phyloP scores from a whole-genome alignment of 768 basidiomycete species.

The Dacryopinax primogenitus region DNA sequence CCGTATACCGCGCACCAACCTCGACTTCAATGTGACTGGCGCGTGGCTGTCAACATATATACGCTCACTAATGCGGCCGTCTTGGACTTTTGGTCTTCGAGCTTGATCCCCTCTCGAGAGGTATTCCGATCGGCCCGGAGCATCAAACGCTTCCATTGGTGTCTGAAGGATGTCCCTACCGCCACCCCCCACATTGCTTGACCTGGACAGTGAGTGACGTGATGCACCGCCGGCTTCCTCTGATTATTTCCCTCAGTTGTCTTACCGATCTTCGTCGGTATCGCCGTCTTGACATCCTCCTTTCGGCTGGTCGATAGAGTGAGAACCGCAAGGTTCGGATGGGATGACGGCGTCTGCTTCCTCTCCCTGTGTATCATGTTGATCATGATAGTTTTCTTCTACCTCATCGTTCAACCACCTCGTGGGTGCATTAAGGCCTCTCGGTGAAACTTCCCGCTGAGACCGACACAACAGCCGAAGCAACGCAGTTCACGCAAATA shows the following conservation, averaged over 20 bases:
- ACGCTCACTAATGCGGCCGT: too few species aligned
- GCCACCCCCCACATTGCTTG: not conserved
- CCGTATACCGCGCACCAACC: not conserved
- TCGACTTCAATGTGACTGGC: not conserved
- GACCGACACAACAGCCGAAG: not conserved
- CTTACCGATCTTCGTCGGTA: conserved; percentile 4
- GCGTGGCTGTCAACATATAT: too few species aligned
- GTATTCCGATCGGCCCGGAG: not conserved
- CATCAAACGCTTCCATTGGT: not conserved
- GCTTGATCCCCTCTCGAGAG: not conserved
- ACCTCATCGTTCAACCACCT: not conserved
- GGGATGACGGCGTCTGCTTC: conserved; percentile 2
- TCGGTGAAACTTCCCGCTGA: not conserved
- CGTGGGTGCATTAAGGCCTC: not conserved
- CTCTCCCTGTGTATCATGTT: not conserved
- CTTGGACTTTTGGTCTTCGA: too few species aligned
- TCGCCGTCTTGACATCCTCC: not conserved
- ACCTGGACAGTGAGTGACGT: conserved; percentile 6
- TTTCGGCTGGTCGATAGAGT: not conserved
- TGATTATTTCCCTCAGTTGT: not conserved
- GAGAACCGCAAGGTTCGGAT: not conserved
- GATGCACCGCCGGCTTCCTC: not conserved
- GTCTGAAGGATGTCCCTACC: not conserved
- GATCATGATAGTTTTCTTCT: conserved; percentile 8
- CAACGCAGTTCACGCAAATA: not conserved